phyloP scores from a whole-genome alignment of 2,329 filamentous ascomycete species.

The Epicoccum sorghinum region DNA sequence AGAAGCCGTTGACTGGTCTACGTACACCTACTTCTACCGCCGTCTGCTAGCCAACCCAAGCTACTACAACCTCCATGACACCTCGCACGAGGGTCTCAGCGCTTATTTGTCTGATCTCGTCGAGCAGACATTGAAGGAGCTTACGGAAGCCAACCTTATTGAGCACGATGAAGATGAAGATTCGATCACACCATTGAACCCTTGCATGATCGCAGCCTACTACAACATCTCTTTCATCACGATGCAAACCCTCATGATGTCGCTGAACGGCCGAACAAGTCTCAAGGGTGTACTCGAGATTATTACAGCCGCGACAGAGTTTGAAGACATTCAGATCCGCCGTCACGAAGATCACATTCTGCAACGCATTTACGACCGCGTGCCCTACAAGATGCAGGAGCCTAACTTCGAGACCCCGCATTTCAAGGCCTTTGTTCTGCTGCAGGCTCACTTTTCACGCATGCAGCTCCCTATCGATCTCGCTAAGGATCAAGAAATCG shows the following conservation, averaged over 20 bases:
- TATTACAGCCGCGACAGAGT: constrained; percentile 94
- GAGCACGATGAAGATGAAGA: constrained; percentile 91
- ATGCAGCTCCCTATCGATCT: constrained; percentile 97
- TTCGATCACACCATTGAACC: constrained; percentile 84
- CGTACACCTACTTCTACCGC: constrained; percentile 98
- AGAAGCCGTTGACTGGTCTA: constrained; percentile 97
- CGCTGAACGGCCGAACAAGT: constrained; percentile 85
- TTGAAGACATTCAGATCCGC: constrained; percentile 91
- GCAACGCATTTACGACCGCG: constrained; percentile 88
- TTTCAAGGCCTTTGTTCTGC: constrained; percentile 96
- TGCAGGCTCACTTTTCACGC: constrained; percentile 96
- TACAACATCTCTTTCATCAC: constrained; percentile 99
- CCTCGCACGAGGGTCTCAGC: constrained; percentile 91
- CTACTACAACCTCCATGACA: constrained; percentile 89
- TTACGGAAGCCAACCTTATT: constrained; percentile 92
- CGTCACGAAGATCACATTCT: constrained; percentile 89
- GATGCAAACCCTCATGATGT: constrained; percentile 97
- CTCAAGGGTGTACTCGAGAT: constrained; percentile 97
- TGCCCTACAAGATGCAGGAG: constrained; percentile 94
- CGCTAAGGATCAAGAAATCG: constrained; percentile 90
- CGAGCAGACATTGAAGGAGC: constrained; percentile 87
- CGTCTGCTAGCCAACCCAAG: constrained; percentile 93
- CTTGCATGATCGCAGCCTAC: constrained; percentile 97
- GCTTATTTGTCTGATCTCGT: constrained; percentile 93
- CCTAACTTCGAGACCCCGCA: constrained; percentile 89